Percentiles rank a stretch among this genome's conserved stretches.
Conservation (phyloP, 2,329 filamentous ascomycete species). For the Aspergillus vadensis region DNA sequence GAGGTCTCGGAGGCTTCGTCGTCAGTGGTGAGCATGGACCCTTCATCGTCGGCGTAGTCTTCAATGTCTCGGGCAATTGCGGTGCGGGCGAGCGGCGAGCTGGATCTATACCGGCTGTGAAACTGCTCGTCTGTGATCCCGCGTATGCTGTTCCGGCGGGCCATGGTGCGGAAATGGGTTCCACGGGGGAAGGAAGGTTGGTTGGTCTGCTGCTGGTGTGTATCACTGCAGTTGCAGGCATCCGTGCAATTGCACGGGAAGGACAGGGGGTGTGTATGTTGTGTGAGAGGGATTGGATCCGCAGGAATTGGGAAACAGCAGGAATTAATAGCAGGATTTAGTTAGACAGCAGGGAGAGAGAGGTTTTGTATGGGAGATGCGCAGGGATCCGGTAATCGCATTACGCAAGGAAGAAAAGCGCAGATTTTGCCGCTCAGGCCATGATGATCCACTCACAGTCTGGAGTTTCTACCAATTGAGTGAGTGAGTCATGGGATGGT, state of each 20-base stretch:
- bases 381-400: not conserved
- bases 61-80: slow-evolving; percentile 68
- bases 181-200: not conserved
- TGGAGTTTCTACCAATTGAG: not conserved
- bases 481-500: not conserved
- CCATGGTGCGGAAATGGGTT: slow-evolving; percentile 22
- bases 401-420: not conserved
- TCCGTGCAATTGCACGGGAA: not conserved
- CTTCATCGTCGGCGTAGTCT: slow-evolving; percentile 62
- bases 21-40: slow-evolving; percentile 36
- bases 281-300: not conserved
- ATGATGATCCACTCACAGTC: not conserved
- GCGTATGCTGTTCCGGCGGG: slow-evolving; percentile 30
- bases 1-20: slow-evolving; percentile 44
- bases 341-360: not conserved
- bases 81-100: slow-evolving; percentile 67
- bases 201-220: not conserved
- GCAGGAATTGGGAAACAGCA: not conserved
- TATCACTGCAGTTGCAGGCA: not conserved
- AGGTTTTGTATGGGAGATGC: not conserved
- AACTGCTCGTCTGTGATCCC: slow-evolving; percentile 29
- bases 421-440: not conserved
- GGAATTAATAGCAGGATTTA: not conserved
- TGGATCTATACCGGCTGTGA: slow-evolving; percentile 52
- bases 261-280: not conserved